Conservation (phyloP, 2,329 filamentous ascomycete genomes). For the Aspergillus flavus region DNA sequence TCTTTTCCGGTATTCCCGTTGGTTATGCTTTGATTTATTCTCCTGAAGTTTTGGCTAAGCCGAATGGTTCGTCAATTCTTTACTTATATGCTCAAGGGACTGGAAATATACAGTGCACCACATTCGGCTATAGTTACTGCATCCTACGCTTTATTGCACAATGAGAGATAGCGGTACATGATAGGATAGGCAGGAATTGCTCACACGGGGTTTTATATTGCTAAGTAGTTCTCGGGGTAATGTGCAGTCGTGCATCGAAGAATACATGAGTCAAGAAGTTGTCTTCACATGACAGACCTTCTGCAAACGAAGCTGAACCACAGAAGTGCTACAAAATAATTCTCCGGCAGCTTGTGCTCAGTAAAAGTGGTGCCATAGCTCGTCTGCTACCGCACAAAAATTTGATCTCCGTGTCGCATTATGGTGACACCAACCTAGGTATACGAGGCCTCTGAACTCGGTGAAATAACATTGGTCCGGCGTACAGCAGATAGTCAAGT, state of each 20-base stretch:
- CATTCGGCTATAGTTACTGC: background rate
- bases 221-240: background rate
- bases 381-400: background rate
- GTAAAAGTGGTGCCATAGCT: background rate
- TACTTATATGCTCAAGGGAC: background rate
- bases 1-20: background rate
- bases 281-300: background rate
- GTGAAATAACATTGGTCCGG: background rate
- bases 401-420: background rate
- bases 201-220: background rate
- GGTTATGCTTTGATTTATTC: background rate
- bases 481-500: background rate
- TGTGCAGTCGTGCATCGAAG: background rate
- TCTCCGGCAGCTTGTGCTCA: background rate
- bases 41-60: background rate
- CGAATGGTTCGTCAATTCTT: background rate
- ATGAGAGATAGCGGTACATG: background rate
- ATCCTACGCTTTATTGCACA: background rate
- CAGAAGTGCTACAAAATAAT: background rate
- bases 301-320: background rate
- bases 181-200: background rate
- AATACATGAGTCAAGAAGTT: background rate
- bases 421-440: background rate
- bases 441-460: background rate
- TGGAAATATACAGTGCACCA: background rate